Evolutionary conservation across 164 flowering plant genomes (phyloP).

Genomic region (Aristolochia fimbriata): DNA sequence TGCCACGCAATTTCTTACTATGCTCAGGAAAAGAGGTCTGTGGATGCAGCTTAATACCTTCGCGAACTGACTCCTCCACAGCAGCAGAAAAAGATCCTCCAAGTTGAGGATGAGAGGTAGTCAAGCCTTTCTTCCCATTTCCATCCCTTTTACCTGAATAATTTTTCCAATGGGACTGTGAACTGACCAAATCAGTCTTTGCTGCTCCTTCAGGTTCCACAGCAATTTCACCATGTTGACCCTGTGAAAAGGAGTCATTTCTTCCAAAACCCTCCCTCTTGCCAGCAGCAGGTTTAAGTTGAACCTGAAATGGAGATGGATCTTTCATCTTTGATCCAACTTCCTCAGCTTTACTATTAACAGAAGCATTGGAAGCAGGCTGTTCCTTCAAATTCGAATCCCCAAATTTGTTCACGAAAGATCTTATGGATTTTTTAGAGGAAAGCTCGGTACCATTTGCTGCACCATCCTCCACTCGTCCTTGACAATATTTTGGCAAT

Average conservation of each 20-base stretch:
- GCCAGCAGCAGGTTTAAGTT: conserved; percentile 19
- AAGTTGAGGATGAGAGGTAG: conserved; percentile 3
- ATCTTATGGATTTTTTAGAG: conserved; percentile 1
- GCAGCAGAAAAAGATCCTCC: conserved; percentile 7
- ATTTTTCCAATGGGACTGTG: conserved; percentile 1
- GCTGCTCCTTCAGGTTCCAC: conserved; percentile 14
- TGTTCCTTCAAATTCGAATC: conserved; percentile 21
- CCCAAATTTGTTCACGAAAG: conserved; percentile 19
- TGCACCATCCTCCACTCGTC: not conserved
- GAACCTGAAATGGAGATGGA: conserved; percentile 13
- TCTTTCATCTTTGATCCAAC: conserved; percentile 9
- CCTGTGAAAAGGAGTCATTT: conserved; percentile 17
- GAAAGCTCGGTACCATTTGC: not conserved
- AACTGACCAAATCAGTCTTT: conserved; percentile 36
- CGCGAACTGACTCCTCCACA: conserved; percentile 28
- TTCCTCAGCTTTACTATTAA: conserved; percentile 7
- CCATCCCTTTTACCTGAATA: conserved; percentile 18
- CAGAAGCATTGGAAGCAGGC: conserved; percentile 11
- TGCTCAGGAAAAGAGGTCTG: conserved; percentile 37
- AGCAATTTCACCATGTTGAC: not conserved
- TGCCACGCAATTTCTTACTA: conserved; percentile 25
- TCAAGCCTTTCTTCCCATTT: conserved; percentile 5
- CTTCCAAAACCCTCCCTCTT: conserved; percentile 22
- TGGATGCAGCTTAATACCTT: conserved; percentile 37
- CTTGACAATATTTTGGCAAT: not conserved